phyloP scores from a whole-genome alignment of 2,329 filamentous ascomycete species.

The Talaromyces marneffei region DNA sequence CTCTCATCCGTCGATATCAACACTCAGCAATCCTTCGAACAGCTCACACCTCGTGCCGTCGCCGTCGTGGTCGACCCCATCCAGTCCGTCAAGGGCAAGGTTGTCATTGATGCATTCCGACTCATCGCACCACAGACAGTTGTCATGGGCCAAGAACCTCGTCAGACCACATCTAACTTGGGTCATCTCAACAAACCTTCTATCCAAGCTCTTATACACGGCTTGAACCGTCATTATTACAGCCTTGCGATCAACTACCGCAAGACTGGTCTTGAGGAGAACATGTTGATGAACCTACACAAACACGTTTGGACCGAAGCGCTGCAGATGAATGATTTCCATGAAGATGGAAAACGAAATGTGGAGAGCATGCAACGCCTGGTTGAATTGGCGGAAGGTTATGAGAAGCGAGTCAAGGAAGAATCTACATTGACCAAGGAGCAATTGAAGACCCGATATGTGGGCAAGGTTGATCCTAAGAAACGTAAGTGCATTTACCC shows the following conservation, averaged over 20 bases:
- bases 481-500: conserved; percentile 57
- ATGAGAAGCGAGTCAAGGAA: conserved; percentile 98
- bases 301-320: conserved; percentile 99
- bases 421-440: conserved; percentile 96
- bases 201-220: conserved; percentile 98
- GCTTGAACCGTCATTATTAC: conserved; percentile 97
- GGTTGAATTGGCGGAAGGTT: conserved; percentile 85
- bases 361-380: conserved; percentile 82
- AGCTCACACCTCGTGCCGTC: conserved; percentile 91
- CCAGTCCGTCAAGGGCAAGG: conserved; percentile 98
- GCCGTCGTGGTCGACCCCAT: conserved; percentile 98
- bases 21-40: conserved; percentile 99
- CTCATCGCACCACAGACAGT: conserved; percentile 96
- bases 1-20: conserved; percentile 98
- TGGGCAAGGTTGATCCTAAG: conserved; percentile 98
- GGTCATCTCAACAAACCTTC: conserved; percentile 98
- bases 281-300: conserved; percentile 99
- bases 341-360: conserved; percentile 74
- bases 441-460: conserved; percentile 96
- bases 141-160: conserved; percentile 95
- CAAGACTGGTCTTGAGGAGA: conserved; percentile 96
- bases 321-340: conserved; percentile 93
- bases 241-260: conserved; percentile 97
- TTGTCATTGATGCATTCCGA: conserved; percentile 98
- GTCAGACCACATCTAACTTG: conserved; percentile 95